These are phyloP conservation scores for Periconia sp. DNA, from an alignment of 2,329 filamentous ascomycete genomes.

Conservation along the genomic window DNA sequence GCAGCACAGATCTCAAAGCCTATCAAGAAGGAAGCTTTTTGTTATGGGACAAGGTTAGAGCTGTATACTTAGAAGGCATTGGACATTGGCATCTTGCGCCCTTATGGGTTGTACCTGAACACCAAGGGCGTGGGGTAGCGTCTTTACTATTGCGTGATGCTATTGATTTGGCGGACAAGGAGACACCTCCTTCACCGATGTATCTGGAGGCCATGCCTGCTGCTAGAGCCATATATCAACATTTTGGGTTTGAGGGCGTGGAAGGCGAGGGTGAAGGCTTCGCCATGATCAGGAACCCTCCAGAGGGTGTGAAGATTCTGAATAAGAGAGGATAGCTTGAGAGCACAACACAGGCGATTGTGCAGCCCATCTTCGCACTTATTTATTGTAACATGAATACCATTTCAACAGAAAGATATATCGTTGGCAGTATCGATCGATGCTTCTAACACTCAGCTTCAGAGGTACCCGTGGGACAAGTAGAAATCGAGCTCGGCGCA, in stretches of 20 bases:
- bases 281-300: neutral
- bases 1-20: neutral
- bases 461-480: constrained; percentile 40
- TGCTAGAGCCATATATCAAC: neutral
- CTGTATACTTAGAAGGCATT: neutral
- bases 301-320: too few relatives aligned
- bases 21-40: neutral
- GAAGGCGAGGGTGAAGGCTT: neutral
- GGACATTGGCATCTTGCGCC: neutral
- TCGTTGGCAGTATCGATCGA: constrained; percentile 38
- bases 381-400: constrained; percentile 32
- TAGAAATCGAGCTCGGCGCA: constrained; percentile 28
- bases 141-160: neutral
- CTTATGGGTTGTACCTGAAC: neutral
- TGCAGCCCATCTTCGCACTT: constrained; percentile 21
- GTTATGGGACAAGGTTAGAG: neutral
- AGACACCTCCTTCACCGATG: neutral
- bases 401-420: constrained; percentile 30
- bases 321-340: too few relatives aligned
- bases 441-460: constrained; percentile 31
- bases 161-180: neutral
- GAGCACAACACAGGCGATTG: too few relatives aligned
- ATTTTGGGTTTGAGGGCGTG: neutral
- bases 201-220: neutral
- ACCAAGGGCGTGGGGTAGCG: neutral